Conservation (phyloP, 2,329 filamentous ascomycete species). For the Aspergillus sp. region DNA sequence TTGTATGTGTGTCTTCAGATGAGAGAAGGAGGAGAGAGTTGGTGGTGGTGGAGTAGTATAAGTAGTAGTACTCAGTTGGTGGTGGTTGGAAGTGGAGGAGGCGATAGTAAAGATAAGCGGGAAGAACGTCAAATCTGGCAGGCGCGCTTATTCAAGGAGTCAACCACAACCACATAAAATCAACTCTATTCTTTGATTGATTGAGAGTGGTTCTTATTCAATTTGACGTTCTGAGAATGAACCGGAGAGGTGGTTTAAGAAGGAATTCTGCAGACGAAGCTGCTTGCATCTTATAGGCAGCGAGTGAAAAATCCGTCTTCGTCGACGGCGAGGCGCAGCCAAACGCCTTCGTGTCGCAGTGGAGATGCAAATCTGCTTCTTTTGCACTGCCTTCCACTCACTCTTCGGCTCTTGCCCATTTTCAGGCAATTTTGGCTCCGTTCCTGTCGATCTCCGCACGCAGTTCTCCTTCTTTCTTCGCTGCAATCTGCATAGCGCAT, state of each 20-base stretch:
- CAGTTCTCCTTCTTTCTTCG: not conserved
- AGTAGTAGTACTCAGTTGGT: not conserved
- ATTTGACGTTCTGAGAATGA: not conserved
- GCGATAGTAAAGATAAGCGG: not conserved
- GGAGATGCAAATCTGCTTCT: constrained; percentile 1
- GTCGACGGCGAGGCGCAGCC: constrained; percentile 16
- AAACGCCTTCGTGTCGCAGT: not conserved
- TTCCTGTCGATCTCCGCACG: constrained; percentile 2
- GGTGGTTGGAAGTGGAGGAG: not conserved
- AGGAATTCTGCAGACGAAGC: not conserved
- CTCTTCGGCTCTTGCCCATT: not conserved
- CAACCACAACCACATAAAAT: not conserved
- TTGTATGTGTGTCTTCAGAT: not conserved
- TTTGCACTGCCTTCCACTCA: constrained; percentile 15
- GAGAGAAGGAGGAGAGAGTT: not conserved
- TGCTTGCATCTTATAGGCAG: constrained; percentile 5
- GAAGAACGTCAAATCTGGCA: not conserved
- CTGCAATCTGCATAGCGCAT: not conserved
- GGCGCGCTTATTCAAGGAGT: constrained; percentile 2
- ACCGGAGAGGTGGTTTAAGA: not conserved
- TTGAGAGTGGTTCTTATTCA: no score
- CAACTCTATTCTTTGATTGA: not conserved
- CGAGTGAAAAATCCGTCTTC: not conserved
- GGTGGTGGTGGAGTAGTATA: not conserved
- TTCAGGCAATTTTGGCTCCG: not conserved